Base-by-base conservation (phyloP, 163 green algal species). In the Trebouxia gelatinosa region DNA sequence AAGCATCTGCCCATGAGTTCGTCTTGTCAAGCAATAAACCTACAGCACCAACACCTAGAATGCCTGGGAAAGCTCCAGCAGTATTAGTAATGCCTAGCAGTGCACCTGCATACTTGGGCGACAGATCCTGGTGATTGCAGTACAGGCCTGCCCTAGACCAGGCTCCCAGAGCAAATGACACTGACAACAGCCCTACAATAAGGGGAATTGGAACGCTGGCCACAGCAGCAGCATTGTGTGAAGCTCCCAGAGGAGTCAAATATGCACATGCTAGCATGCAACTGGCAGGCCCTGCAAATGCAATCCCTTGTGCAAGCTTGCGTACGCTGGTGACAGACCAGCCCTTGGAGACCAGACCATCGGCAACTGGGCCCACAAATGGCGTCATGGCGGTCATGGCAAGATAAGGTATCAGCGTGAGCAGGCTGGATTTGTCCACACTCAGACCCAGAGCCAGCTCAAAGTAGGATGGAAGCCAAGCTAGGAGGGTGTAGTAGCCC, bases 381-480 rank as follows among this genome's bases (percentile, higher is more conserved):
- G 91, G 90, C 38, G 94, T 97, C 88, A 97, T 95, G 67, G 78
- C 46, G 28, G 90, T 94, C 61, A 84, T 84, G 50, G 79, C 76
- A n/a, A 95, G 78, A 81, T 96, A 98, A 0, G 95, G 95, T n/a
- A 99, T 95, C 51, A 99, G 89, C 28, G 92, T 93, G 80, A 96
- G 84, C 77, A 96, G 68, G 39, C 83, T 89, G 58, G 83, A 91
- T 65, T 90, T 90, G 75, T 94, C 90, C 59, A 99, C 89, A 68
- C 97, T 94, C 34, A 99, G 85, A 3, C 93, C 91, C 40, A 99
- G 85, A 0, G 90, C 87, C 58, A 98, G 88, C 74, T 97, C 90
- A 85, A 98, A 98, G 88, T 97, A 99, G 6, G 88, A 93, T 11
- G 96, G 96, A 84, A 99, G 90, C 96, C 96, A 99, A 9, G 95